A percentile compares a stretch with the other conserved stretches of the same genome.
Conservation (phyloP, 768 basidiomycete species). For the Boletus tomentosulus region DNA sequence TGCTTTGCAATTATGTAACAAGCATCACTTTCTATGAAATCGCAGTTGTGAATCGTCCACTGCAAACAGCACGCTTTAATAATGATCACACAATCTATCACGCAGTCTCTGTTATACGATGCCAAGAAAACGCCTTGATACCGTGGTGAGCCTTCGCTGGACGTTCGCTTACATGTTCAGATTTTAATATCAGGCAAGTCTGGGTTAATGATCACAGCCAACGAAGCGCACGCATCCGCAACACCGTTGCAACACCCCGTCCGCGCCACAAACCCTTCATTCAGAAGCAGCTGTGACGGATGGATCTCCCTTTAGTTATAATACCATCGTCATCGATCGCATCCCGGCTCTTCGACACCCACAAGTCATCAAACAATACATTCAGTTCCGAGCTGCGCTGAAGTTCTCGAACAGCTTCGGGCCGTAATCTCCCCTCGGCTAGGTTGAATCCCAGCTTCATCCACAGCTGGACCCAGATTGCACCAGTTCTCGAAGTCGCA, state of each 20-base stretch:
- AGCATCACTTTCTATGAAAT: not conserved
- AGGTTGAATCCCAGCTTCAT: slow-evolving; percentile 18
- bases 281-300: slow-evolving; percentile 2
- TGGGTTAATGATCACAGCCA: slow-evolving; percentile 18
- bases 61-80: slow-evolving; percentile 5
- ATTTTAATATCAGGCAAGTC: slow-evolving; percentile 8
- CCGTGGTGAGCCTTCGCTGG: slow-evolving; percentile 17
- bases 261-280: slow-evolving; percentile 15
- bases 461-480: slow-evolving; percentile 14
- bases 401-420: slow-evolving; percentile 15
- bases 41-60: not conserved
- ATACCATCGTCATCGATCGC: slow-evolving; percentile 5
- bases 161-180: slow-evolving; percentile 12
- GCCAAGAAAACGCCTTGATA: slow-evolving; percentile 1
- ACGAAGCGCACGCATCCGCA: slow-evolving; percentile 14
- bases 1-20: slow-evolving; percentile 14
- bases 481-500: slow-evolving; percentile 16
- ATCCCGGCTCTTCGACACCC: slow-evolving; percentile 10
- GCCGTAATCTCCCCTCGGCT: slow-evolving; percentile 23
- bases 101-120: slow-evolving; percentile 1
- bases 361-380: slow-evolving; percentile 14
- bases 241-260: slow-evolving; percentile 11
- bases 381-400: slow-evolving; percentile 6
- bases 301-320: slow-evolving; percentile 13
- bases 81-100: slow-evolving; percentile 17